Conservation (phyloP, 2,329 filamentous ascomycete species). For the Mariannaea sp. region DNA sequence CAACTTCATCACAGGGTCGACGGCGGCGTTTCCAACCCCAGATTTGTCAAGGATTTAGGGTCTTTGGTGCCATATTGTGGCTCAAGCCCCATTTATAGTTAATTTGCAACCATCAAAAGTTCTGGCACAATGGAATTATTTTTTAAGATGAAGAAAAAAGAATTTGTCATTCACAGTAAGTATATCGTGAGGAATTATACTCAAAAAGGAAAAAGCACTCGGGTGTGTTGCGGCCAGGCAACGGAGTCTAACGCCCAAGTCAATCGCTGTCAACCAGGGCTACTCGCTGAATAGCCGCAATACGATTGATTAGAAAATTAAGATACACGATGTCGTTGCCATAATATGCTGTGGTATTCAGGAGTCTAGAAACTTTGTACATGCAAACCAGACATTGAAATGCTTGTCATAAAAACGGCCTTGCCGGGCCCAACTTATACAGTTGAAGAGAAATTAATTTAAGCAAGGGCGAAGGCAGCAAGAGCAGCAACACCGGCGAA, state of each 20-base stretch:
- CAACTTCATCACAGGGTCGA: slow-evolving; percentile 7
- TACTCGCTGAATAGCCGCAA: slow-evolving; percentile 31
- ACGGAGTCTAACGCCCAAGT: slow-evolving; percentile 24
- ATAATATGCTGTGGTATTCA: slow-evolving; percentile 42
- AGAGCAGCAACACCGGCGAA: slow-evolving; percentile 61
- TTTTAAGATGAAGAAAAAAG: no score
- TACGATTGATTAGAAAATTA: slow-evolving; percentile 59
- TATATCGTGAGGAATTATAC: not conserved
- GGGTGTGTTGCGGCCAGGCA: slow-evolving; percentile 23
- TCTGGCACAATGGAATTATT: not conserved
- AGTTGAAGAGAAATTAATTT: slow-evolving; percentile 47
- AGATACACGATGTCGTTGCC: slow-evolving; percentile 42
- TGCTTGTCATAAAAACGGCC: slow-evolving; percentile 47
- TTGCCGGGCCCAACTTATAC: slow-evolving; percentile 46
- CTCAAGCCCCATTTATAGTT: not conserved
- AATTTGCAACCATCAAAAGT: not conserved
- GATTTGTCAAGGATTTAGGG: slow-evolving; percentile 24
- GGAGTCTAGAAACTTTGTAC: slow-evolving; percentile 46
- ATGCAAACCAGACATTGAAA: slow-evolving; percentile 42
- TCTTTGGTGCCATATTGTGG: not conserved
- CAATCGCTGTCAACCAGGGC: slow-evolving; percentile 20
- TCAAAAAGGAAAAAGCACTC: not conserved
- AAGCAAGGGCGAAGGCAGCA: slow-evolving; percentile 59
- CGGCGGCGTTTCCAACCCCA: slow-evolving; percentile 24
- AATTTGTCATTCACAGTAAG: slow-evolving; percentile 8